Percentiles rank a stretch among this genome's conserved stretches.
These are phyloP conservation scores for Fusarium avenaceum DNA, from an alignment of 2,329 filamentous ascomycete genomes.

Conservation along the genomic window DNA sequence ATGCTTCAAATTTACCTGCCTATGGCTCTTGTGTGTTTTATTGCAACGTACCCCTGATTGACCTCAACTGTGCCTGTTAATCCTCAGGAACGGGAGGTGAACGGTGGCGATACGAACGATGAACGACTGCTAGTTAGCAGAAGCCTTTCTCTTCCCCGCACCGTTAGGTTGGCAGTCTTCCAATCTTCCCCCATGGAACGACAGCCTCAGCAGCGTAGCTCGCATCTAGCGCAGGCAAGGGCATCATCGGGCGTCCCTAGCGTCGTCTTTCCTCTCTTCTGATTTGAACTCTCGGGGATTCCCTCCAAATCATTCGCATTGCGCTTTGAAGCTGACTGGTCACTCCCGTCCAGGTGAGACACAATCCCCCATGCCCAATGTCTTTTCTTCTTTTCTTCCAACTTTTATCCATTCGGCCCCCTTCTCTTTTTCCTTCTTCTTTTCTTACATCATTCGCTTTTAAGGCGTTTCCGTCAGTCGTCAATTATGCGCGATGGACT, in stretches of 20 bases:
- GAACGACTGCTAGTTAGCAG: not conserved
- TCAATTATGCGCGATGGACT: constrained; percentile 34
- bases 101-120: too few relatives aligned
- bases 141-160: not conserved
- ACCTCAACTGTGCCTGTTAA: too few relatives aligned
- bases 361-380: not conserved
- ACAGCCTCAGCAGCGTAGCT: not conserved
- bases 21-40: not conserved
- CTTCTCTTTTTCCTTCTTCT: constrained; percentile 4
- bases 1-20: not conserved
- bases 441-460: not conserved
- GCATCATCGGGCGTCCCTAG: constrained; percentile 8
- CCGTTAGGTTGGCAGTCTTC: not conserved
- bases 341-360: constrained; percentile 10
- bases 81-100: too few relatives aligned
- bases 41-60: not conserved
- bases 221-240: not conserved
- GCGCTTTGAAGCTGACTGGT: constrained; percentile 9
- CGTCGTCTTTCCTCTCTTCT: not conserved
- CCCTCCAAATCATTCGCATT: not conserved
- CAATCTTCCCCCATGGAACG: not conserved
- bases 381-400: too few relatives aligned
- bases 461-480: not conserved
- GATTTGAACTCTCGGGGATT: not conserved
- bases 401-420: not conserved